Evolutionary conservation across 2,329 filamentous ascomycete species (phyloP), one percentile per base, ranked within the genome.

Genomic region (Blastomyces percursus): DNA sequence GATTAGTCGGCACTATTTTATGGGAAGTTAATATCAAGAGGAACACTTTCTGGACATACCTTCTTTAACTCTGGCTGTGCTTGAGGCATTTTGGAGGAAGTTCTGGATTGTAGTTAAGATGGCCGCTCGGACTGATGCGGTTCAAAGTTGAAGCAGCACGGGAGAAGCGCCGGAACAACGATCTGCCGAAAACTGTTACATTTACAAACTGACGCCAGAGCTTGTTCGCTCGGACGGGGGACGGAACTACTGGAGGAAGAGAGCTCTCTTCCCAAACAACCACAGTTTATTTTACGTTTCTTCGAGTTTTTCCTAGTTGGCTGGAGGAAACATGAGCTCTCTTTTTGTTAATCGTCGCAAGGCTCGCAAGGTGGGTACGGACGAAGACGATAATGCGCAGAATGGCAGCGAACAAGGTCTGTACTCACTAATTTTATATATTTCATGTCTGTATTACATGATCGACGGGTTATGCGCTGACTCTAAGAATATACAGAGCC

Each of bases 61-160:
- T 97, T 99, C 81, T 97, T 99, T 67, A 99, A 85, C 81, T 99
- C 95, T 71, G 94, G 94, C 80, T 97, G 94, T 76, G 94, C 92
- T 86, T 95, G 93, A 80, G 94, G 91, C 94, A 99, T 99, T 69
- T 82, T 89, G 80, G 64, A 64, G 60, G 52, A 55, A 51, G 44
- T 32, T 12, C n/a, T 42, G 57, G 42, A 38, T n/a, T 59, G 57
- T 19, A 16, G 21, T 48, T 35, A 12, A n/a, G 5, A 32, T 48
- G 1, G 27, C 32, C 27, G 24, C 27, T 59, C 32, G 24, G 19
- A n/a, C 27, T 32, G 57, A 32, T 59, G 54, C 54, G 40, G 42
- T 48, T 59, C 14, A 46, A 46, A 14, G 24, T 32, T 30, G 38
- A 19, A 24, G 24, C n/a, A 9, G 40, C 24, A 24, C 19, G n/a